A percentile compares a stretch with the other conserved stretches of the same genome.
These are phyloP conservation scores for Pezicula carpinea DNA, from an alignment of 2,329 filamentous ascomycete genomes.

Conservation along the genomic window DNA sequence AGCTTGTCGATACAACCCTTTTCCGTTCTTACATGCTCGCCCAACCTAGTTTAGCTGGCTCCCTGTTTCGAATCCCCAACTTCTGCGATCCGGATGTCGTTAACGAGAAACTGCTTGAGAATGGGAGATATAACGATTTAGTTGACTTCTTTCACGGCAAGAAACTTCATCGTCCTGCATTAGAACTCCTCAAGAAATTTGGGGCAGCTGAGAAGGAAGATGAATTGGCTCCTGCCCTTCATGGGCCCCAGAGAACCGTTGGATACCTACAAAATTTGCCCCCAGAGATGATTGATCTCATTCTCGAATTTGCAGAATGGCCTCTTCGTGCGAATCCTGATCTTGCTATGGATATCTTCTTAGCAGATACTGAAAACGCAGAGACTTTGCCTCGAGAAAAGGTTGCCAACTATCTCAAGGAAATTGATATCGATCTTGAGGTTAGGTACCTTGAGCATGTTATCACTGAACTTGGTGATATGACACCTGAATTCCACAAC, in stretches of 20 bases:
- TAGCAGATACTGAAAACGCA: conserved; percentile 90
- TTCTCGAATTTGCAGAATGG: conserved; percentile 90
- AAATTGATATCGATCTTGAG: conserved; percentile 67
- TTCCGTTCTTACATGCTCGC: conserved; percentile 96
- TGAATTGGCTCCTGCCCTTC: conserved; percentile 52
- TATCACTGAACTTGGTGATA: conserved; percentile 79
- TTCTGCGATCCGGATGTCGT: conserved; percentile 96
- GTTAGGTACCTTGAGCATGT: conserved; percentile 86
- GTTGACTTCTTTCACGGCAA: conserved; percentile 99
- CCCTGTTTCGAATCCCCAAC: conserved; percentile 91
- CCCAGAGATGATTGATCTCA: conserved; percentile 82
- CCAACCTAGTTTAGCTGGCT: conserved; percentile 76
- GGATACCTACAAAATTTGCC: conserved; percentile 86
- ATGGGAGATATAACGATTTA: conserved; percentile 82
- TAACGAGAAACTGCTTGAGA: conserved; percentile 85
- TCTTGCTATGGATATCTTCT: conserved; percentile 86
- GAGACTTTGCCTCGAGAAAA: conserved; percentile 77
- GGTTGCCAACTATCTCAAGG: conserved; percentile 69
- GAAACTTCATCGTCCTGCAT: conserved; percentile 80
- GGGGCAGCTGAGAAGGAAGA: conserved; percentile 55
- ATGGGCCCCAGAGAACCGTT: conserved; percentile 79
- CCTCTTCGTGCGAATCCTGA: conserved; percentile 67
- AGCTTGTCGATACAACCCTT: conserved; percentile 85
- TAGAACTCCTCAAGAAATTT: conserved; percentile 78
- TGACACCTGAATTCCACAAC: conserved; percentile 83